Evolutionary conservation across 345 rosid species (phyloP).

Genomic region (Murraya paniculata): DNA sequence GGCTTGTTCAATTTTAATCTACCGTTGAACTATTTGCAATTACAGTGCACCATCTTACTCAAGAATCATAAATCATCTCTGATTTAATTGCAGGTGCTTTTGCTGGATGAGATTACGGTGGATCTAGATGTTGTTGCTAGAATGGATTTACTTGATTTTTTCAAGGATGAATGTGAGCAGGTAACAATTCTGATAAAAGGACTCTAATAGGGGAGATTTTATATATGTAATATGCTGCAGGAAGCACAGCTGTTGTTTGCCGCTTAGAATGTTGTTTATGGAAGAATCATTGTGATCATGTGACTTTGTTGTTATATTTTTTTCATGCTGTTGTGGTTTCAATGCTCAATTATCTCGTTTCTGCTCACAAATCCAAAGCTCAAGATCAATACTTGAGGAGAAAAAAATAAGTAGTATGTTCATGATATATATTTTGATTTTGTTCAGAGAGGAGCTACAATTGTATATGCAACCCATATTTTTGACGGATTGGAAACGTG

Average conservation of each 20-base stretch:
- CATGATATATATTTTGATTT: background rate
- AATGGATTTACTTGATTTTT: slow-evolving; percentile 87
- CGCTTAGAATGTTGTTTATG: background rate
- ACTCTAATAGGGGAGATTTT: background rate
- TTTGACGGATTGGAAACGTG: slow-evolving; percentile 90
- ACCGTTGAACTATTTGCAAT: background rate
- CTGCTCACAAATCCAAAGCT: background rate
- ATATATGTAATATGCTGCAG: background rate
- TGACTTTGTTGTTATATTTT: background rate
- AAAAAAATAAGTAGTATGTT: no score
- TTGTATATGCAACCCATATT: slow-evolving; percentile 89
- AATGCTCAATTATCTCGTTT: background rate
- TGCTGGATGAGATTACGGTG: slow-evolving; percentile 93
- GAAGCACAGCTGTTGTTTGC: background rate
- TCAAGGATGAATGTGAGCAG: slow-evolving; percentile 87
- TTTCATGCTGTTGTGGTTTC: background rate
- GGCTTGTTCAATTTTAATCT: background rate
- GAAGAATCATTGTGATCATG: background rate
- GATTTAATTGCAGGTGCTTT: slow-evolving; percentile 55
- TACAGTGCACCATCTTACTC: background rate
- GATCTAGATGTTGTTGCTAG: slow-evolving; percentile 95
- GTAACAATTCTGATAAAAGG: slow-evolving; percentile 28
- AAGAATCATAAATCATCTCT: background rate
- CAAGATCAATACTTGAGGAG: background rate
- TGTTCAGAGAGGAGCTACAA: slow-evolving; percentile 77